Percentiles rank a stretch among this genome's conserved stretches.
phyloP scores from a whole-genome alignment of 163 green algal species.

The Trebouxia gelatinosa region DNA sequence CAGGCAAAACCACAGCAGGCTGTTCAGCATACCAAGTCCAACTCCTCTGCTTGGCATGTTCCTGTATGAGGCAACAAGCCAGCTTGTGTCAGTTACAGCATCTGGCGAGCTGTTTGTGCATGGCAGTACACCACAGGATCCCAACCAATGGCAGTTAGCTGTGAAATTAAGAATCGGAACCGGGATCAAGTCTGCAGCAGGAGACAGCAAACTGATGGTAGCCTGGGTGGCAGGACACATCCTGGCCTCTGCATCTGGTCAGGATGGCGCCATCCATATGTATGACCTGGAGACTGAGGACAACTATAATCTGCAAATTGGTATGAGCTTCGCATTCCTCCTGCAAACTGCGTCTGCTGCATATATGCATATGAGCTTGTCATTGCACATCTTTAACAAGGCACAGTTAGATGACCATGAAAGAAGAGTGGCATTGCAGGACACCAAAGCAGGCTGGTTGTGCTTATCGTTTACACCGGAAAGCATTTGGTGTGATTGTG shows the following conservation, averaged over 20 bases:
- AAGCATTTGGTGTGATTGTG: too few species aligned
- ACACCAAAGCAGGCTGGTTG: too few species aligned
- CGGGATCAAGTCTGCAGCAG: constrained; percentile 17
- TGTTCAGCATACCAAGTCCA: constrained; percentile 5
- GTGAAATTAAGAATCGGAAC: constrained; percentile 3
- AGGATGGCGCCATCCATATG: constrained; percentile 58
- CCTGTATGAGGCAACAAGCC: constrained; percentile 6
- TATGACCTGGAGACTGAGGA: constrained; percentile 73
- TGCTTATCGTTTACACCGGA: too few species aligned
- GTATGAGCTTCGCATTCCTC: constrained; percentile 32
- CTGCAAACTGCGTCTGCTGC: too few species aligned
- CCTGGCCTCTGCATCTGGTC: constrained; percentile 54
- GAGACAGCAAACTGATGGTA: constrained; percentile 34
- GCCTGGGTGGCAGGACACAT: constrained; percentile 60
- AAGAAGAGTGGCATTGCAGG: too few species aligned
- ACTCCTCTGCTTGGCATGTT: constrained; percentile 14
- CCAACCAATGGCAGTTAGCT: constrained; percentile 20
- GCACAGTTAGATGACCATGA: too few species aligned
- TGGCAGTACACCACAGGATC: constrained; percentile 7
- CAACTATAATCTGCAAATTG: constrained; percentile 64
- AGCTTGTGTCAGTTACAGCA: constrained; percentile 24
- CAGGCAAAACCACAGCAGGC: constrained; percentile 1
- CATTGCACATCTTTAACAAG: too few species aligned
- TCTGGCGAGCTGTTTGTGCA: constrained; percentile 16
- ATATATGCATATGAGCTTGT: too few species aligned